phyloP scores from a whole-genome alignment of 805 yeast species.

The Maudiozyma turicensis region DNA sequence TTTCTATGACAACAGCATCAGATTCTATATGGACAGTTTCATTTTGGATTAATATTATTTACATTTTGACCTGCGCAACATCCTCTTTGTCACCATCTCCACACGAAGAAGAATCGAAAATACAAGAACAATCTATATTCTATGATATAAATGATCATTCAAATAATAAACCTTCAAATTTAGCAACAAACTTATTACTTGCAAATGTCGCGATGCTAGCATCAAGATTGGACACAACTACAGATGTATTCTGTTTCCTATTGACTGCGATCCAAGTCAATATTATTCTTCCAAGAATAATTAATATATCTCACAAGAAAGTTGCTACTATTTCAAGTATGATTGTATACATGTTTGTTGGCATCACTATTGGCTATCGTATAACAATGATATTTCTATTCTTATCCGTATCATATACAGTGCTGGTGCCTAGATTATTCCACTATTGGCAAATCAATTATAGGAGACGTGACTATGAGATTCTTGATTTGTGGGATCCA shows the following conservation, averaged over 20 bases:
- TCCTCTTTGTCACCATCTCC: conserved; percentile 3
- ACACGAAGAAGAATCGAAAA: neutral
- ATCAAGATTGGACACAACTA: conserved; percentile 66
- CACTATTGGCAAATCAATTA: conserved; percentile 26
- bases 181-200: conserved; percentile 74
- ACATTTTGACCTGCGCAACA: conserved; percentile 32
- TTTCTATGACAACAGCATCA: conserved; percentile 80
- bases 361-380: conserved; percentile 14
- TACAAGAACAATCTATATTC: conserved; percentile 1
- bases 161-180: conserved; percentile 29
- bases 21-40: conserved; percentile 94
- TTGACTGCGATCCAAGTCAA: conserved; percentile 34
- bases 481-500: conserved; percentile 16
- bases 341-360: conserved; percentile 19
- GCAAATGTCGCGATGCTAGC: conserved; percentile 86
- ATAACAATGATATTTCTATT: conserved; percentile 14
- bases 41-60: conserved; percentile 64
- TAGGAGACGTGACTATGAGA: conserved; percentile 10
- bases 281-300: conserved; percentile 22
- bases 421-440: conserved; percentile 22
- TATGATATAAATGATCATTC: conserved; percentile 4
- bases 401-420: conserved; percentile 13
- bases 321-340: conserved; percentile 14
- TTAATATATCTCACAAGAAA: conserved; percentile 9
- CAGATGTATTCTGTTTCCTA: conserved; percentile 76